Base-by-base conservation (phyloP, 495 filamentous ascomycete genomes). In the Daldinia grandis region DNA sequence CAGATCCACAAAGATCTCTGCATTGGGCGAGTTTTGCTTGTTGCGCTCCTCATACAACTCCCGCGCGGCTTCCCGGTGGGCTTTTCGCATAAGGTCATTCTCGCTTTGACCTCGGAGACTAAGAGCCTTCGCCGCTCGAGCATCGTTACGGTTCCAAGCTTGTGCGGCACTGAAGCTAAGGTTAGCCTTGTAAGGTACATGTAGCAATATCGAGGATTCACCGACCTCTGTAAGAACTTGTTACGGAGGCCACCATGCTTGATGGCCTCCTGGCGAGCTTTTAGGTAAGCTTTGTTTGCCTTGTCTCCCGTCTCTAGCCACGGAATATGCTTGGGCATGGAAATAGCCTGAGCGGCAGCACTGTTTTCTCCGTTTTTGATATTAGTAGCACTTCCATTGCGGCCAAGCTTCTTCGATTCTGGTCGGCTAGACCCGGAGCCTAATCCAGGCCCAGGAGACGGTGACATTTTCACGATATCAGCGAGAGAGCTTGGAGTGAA, bases 121-220 rank as follows among this genome's bases (percentile, higher is more conserved):
- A 55, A 98, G 84, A 40, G 95, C 95, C 81, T 98, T 98, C 30
- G 96, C 96, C 15, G 95, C 94, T 69, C 96, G 90, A 24, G 96
- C 94, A 78, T 99, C 96, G 75, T 96, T 98, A 55, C 96, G 92
- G 77, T 98, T 97, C 96, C 96, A 99, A n/a, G 96, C 96, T 84
- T 97, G 94, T n/a, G 95, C 95, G 58, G 96, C 96, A 76, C 94
- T 97, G 59, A 30, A 37, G 25, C 42, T 15, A 33, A 7, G 28
- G 75, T 83, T 54, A 83, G 72, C 40, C 47, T 71, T 28, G 4
- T 4, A 62, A 35, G 12, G 12, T 17, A 30, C 31, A 37, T 27
- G 14, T 6, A 38, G 57, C 1, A 35, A 30, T 3, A 19, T 7
- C 3, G 28, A 35, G 15, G 42, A 49, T 6, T 27, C 2, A 51